These are phyloP conservation scores for Evernia prunastri DNA, from an alignment of 495 filamentous ascomycete species.

Conservation along the genomic window DNA sequence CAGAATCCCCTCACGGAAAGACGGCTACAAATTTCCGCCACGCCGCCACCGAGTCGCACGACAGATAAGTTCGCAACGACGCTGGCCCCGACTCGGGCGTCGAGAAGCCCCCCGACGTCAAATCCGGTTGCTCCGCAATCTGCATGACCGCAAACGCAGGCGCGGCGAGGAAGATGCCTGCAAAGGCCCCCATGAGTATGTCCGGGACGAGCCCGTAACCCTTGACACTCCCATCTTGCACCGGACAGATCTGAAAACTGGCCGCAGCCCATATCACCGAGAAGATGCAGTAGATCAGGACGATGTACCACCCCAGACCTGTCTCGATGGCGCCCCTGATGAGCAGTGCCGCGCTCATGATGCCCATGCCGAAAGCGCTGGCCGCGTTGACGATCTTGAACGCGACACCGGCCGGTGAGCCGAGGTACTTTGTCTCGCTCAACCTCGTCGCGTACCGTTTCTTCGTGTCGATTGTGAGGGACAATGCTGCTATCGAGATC, in stretches of 20 bases:
- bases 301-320: conserved; percentile 9
- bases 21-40: conserved; percentile 17
- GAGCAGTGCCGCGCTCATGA: conserved; percentile 17
- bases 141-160: conserved; percentile 9
- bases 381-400: conserved; percentile 11
- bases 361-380: conserved; percentile 18
- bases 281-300: conserved; percentile 13
- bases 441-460: conserved; percentile 17
- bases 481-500: too few species aligned
- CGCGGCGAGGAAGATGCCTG: conserved; percentile 15
- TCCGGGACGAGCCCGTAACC: conserved; percentile 12
- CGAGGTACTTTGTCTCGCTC: conserved; percentile 8
- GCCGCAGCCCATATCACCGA: conserved; percentile 14
- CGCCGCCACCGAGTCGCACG: conserved; percentile 9
- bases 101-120: conserved; percentile 2
- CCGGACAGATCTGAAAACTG: conserved; percentile 8
- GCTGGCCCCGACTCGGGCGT: conserved; percentile 6
- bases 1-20: conserved; percentile 9
- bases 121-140: neutral
- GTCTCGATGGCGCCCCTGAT: conserved; percentile 14
- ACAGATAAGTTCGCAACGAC: conserved; percentile 12
- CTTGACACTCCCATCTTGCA: conserved; percentile 12
- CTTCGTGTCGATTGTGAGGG: conserved; percentile 18
- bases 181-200: conserved; percentile 16
- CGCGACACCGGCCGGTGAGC: conserved; percentile 8